phyloP scores from a whole-genome alignment of 2,329 filamentous ascomycete species.

The Aspergillus sp. region DNA sequence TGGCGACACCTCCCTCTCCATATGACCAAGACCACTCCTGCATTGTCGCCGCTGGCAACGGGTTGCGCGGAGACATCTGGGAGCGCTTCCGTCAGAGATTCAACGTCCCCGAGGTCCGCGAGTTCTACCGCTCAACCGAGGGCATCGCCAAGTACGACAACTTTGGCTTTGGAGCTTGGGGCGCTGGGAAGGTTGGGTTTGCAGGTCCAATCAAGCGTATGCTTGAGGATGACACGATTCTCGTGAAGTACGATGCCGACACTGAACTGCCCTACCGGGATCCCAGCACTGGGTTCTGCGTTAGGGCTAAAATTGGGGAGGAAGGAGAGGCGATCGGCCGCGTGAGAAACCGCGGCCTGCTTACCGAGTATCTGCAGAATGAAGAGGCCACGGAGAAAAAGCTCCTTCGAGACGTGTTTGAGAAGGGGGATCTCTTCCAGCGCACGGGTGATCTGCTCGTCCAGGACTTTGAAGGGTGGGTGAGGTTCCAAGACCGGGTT shows the following conservation, averaged over 20 bases:
- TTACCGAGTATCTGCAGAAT: constrained; percentile 46
- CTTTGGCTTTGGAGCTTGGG: constrained; percentile 40
- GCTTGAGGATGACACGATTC: constrained; percentile 43
- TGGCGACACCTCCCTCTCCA: constrained; percentile 44
- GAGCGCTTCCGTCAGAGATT: constrained; percentile 47
- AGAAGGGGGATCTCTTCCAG: constrained; percentile 48
- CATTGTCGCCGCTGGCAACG: constrained; percentile 49
- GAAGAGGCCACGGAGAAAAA: constrained; percentile 46
- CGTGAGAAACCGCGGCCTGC: constrained; percentile 38
- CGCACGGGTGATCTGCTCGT: constrained; percentile 48
- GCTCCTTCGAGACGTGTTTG: constrained; percentile 44
- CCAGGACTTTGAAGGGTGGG: constrained; percentile 43
- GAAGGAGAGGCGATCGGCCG: constrained; percentile 48
- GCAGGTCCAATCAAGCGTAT: constrained; percentile 40
- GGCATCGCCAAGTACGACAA: constrained; percentile 49
- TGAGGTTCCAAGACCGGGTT: constrained; percentile 47
- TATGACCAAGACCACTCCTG: constrained; percentile 48
- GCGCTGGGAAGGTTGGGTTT: constrained; percentile 47
- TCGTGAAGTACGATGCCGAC: constrained; percentile 45
- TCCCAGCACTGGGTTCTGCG: constrained; percentile 46
- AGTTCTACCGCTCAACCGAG: constrained; percentile 51
- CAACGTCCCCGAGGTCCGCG: constrained; percentile 46
- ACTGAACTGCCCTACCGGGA: constrained; percentile 44
- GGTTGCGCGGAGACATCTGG: constrained; percentile 50
- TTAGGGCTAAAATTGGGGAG: constrained; percentile 37